phyloP scores from a whole-genome alignment of 148 eudicot species.

The Chenopodium berlandieri region DNA sequence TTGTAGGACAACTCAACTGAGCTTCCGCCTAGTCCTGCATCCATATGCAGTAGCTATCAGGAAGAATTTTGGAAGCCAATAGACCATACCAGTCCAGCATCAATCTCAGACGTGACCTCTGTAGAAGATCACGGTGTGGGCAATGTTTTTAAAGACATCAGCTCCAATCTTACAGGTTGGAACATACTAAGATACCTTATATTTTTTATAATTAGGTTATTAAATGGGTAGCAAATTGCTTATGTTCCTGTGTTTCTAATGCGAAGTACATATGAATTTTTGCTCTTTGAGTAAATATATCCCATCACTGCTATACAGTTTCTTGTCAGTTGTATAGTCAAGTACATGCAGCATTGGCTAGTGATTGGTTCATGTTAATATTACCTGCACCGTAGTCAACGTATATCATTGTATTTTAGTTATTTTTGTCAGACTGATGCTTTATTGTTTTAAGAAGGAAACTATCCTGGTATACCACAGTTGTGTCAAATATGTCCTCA shows the following conservation, averaged over 20 bases:
- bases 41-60: slow-evolving; percentile 67
- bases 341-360: neutral
- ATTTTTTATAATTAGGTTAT: neutral
- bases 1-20: slow-evolving; percentile 82
- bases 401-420: too few species aligned
- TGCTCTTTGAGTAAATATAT: neutral
- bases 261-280: neutral
- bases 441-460: neutral
- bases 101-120: slow-evolving; percentile 62
- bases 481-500: neutral
- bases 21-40: slow-evolving; percentile 99
- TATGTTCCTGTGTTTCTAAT: neutral
- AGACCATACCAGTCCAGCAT: slow-evolving; percentile 57
- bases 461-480: neutral
- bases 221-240: neutral
- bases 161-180: slow-evolving; percentile 80
- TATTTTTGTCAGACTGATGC: neutral
- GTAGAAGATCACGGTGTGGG: slow-evolving; percentile 59
- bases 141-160: slow-evolving; percentile 70
- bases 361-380: slow-evolving; percentile 1
- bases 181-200: neutral
- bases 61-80: slow-evolving; percentile 80
- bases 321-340: neutral
- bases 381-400: neutral
- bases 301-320: neutral